Evolutionary conservation across 2,329 filamentous ascomycete genomes (phyloP), one percentile per base, ranked within the genome.

Genomic region (Knufia petricola): DNA sequence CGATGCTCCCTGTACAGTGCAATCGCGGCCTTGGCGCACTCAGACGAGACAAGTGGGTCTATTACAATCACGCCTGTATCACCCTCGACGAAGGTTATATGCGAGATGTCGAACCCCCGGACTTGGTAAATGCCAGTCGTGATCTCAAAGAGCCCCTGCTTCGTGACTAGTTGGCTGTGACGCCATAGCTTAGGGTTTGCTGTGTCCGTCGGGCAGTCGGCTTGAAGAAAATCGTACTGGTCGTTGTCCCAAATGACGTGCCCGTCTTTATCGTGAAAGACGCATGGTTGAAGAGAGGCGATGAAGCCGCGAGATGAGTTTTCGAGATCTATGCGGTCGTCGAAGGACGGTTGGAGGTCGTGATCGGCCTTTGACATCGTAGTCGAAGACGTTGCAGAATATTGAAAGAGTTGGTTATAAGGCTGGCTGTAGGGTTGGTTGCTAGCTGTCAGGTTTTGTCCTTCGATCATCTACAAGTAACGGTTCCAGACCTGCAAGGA

Each of bases 21-120:
- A 2, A 69, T 31, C 1, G 59, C 66, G 3, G 61, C 61, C 7
- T 53, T 52, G 2, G 63, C 66, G 24, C 60, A 63, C 54, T 71
- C 67, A n/a, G 50, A 51, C 0, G 63, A 68, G 2, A 60, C 62
- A 2, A 71, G 55, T 4, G 61, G 60, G 50, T 71, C 68, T 36
- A 71, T 62, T n/a, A 70, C 54, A 40, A 70, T 61, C 43, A 70
- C 53, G 4, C 66, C 64, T 40, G 56, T 56, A 10, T 60, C 52
- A n/a, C 60, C 61, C 52, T 69, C 64, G 1, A 70, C 55, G 39
- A 71, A 54, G 9, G 64, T 69, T 55, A 67, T 68, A 53, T 70
- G 68, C 21, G 66, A 63, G 7, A 70, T 39, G 49, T 70, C 68
- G 12, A 69, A 56, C 3, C 62, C 67, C 24, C 66, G 65, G 10